Conservation (phyloP, 306 rosid species). For the Oxytropis ochrocephala region DNA sequence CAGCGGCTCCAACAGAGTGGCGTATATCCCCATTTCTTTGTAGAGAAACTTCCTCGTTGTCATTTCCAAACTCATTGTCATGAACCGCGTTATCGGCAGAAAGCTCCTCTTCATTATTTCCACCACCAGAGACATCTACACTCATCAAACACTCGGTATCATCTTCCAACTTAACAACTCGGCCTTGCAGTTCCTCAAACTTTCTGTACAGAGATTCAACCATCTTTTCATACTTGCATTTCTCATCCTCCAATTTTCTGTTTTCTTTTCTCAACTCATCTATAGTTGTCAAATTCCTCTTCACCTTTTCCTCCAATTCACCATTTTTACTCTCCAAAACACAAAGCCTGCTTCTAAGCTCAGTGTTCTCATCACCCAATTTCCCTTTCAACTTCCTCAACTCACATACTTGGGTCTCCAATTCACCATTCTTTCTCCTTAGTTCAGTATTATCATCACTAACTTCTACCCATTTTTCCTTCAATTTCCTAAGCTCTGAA, state of each 20-base stretch:
- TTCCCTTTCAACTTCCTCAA: too few relatives aligned
- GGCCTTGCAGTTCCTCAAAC: not conserved
- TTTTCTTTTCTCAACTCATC: not conserved
- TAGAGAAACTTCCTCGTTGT: not conserved
- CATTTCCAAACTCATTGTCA: not conserved
- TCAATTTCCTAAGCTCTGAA: not conserved
- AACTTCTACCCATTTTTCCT: not conserved
- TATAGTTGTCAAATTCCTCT: not conserved
- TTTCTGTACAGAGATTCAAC: not conserved
- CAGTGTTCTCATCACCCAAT: too few relatives aligned
- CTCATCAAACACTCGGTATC: not conserved
- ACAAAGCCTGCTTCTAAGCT: not conserved
- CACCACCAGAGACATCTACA: not conserved
- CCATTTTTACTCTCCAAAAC: conserved; percentile 1
- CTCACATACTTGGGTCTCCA: too few relatives aligned
- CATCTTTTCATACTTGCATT: not conserved
- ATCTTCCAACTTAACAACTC: not conserved
- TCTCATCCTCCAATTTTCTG: not conserved
- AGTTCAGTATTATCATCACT: not conserved
- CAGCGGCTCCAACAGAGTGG: not conserved
- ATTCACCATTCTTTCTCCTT: too few relatives aligned
- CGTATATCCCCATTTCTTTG: not conserved
- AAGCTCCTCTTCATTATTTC: not conserved
- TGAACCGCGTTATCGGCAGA: not conserved
- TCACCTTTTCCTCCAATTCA: not conserved